These are phyloP conservation scores for Phytophthora niederhauseri DNA, from an alignment of 352 stramenopile genomes.

Conservation along the genomic window DNA sequence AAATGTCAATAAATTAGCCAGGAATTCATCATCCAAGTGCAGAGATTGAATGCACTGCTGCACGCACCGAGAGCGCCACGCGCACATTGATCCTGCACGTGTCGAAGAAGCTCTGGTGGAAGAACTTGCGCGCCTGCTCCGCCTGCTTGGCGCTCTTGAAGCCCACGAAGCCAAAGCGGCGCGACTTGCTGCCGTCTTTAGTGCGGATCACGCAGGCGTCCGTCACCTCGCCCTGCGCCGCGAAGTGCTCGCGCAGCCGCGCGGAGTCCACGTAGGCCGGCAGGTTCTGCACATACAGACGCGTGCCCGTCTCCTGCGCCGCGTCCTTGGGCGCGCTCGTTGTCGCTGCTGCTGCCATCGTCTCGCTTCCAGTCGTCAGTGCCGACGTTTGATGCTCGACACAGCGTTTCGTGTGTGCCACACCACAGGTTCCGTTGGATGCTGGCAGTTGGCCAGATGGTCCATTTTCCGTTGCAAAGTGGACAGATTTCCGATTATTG, in stretches of 20 bases:
- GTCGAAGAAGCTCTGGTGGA: conserved; percentile 92
- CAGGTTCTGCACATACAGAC: conserved; percentile 86
- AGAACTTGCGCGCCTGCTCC: conserved; percentile 62
- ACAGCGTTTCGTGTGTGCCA: conserved; percentile 4
- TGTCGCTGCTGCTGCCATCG: conserved; percentile 29
- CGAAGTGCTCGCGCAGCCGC: conserved; percentile 78
- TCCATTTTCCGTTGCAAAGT: conserved; percentile 11
- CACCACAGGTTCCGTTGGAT: conserved; percentile 15
- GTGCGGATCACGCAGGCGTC: conserved; percentile 90
- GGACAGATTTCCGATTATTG: conserved; percentile 11
- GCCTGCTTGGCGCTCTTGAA: conserved; percentile 78
- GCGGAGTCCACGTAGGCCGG: conserved; percentile 79
- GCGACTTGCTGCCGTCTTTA: conserved; percentile 88
- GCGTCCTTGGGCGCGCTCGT: conserved; percentile 19
- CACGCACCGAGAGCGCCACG: conserved; percentile 68
- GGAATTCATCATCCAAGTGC: not conserved
- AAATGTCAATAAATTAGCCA: conserved; percentile 5
- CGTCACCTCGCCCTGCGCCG: conserved; percentile 82
- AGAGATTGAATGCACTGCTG: not conserved
- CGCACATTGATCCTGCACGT: conserved; percentile 88
- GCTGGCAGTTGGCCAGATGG: not conserved
- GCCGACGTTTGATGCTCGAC: conserved; percentile 10
- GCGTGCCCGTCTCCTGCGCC: conserved; percentile 40
- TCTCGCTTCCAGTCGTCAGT: conserved; percentile 33
- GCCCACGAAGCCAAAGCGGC: conserved; percentile 86